Percentiles rank a stretch among this genome's conserved stretches.
Conservation (phyloP, 2,329 filamentous ascomycete genomes). For the Aspergillus neotritici region DNA sequence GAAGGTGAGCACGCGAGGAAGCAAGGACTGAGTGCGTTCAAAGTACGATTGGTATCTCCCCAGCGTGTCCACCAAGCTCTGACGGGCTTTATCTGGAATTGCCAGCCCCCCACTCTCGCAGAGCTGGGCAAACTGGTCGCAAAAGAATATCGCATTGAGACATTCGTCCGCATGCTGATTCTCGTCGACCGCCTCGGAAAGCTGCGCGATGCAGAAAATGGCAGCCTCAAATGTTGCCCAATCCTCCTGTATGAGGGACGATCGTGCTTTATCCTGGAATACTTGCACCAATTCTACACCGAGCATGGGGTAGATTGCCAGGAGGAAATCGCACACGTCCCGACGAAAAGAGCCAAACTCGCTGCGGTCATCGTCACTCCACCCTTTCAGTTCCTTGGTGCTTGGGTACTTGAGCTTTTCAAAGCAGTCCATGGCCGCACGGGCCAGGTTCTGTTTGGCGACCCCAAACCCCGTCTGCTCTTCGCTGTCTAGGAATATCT, state of each 20-base stretch:
- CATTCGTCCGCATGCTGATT: constrained; percentile 38
- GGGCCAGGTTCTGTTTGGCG: constrained; percentile 36
- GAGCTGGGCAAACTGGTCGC: constrained; percentile 29
- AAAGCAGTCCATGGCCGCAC: constrained; percentile 38
- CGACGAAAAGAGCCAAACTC: constrained; percentile 41
- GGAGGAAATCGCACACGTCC: constrained; percentile 43
- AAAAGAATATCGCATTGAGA: constrained; percentile 38
- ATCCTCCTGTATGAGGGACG: constrained; percentile 28
- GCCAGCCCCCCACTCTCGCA: constrained; percentile 26
- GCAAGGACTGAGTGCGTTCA: constrained; percentile 36
- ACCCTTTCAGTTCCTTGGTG: constrained; percentile 29
- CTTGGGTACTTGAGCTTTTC: constrained; percentile 39
- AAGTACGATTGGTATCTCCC: constrained; percentile 42
- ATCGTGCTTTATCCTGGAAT: constrained; percentile 34
- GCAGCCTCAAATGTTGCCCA: constrained; percentile 43
- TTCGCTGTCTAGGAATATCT: constrained; percentile 24
- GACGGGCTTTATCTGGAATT: constrained; percentile 35
- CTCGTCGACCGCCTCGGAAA: constrained; percentile 43
- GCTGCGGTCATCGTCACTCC: constrained; percentile 39
- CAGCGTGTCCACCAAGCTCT: constrained; percentile 40
- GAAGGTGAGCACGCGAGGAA: constrained; percentile 40
- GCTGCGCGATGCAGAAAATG: constrained; percentile 40
- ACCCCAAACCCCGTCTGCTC: constrained; percentile 22
- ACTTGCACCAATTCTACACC: constrained; percentile 39
- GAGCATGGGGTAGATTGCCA: constrained; percentile 40